Evolutionary conservation across 192 early-diverging fungal genomes (phyloP), one percentile per base, ranked within the genome.

Genomic region (Spizellomyces punctatus): DNA sequence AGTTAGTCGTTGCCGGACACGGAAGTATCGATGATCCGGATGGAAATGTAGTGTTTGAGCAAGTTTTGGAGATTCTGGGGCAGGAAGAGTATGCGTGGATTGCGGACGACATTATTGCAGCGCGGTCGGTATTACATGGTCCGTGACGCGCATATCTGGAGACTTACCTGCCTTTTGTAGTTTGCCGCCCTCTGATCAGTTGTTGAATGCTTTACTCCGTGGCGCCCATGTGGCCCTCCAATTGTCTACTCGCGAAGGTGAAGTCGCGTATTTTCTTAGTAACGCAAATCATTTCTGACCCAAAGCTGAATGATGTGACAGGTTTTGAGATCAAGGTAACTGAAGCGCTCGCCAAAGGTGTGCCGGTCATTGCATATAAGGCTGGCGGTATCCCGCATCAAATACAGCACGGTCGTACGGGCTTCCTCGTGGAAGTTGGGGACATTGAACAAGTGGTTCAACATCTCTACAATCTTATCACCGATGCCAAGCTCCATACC

Each of bases 1-100:
- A 93, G 75, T 80, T 94, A 19, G 83, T 93, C 19, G 76, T 92
- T 10, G 88, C 88, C 64, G 93, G 93, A 8, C 88, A 91, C 69
- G 90, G 93, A 14, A 88, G 87, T 69, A 85, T 94, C 52, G 93
- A 94, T 76, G 92, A 94, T 76, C 93, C 93, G 21, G 92, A 94
- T 64, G 93, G 73, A 21, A 69, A 74, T 27, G 64, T 83, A 4
- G 76, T 82, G 41, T 94, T 86, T 66, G 49, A 78, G 19, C 57
- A 73, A 16, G 85, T 91, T 48, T 85, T 27, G 85, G n/a, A 5
- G 16, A 61, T 66, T 6, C 43, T 76, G 6, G 74, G 60, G 44
- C 63, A 72, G 7, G 55, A 69, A 6, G 27, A 74, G 43, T 78
- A 70, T 56, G 16, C 56, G 9, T 21, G 19, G 5, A 64, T 75